Conservation (phyloP, 352 stramenopile genomes). For the Saprolegnia diclina region DNA sequence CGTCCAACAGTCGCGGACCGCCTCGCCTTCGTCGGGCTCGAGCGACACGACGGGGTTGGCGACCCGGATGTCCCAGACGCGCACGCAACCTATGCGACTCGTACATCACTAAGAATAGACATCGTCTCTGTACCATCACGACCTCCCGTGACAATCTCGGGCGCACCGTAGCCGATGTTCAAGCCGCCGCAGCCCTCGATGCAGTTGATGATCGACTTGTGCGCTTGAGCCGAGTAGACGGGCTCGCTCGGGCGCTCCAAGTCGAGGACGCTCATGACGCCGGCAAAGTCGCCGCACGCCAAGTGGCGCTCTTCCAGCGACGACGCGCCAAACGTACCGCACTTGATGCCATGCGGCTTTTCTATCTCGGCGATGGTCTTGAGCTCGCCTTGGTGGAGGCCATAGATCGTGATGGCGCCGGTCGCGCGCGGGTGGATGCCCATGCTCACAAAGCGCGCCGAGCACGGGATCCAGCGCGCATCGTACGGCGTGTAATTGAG, state of each 20-base stretch:
- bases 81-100: constrained; percentile 64
- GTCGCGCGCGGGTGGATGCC: constrained; percentile 92
- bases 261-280: constrained; percentile 79
- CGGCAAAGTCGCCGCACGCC: constrained; percentile 71
- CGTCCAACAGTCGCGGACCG: constrained; percentile 91
- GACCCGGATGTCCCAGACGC: constrained; percentile 93
- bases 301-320: constrained; percentile 84
- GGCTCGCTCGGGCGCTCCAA: constrained; percentile 70
- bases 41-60: constrained; percentile 89
- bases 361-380: constrained; percentile 62
- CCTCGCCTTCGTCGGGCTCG: constrained; percentile 76
- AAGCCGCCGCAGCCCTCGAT: constrained; percentile 93
- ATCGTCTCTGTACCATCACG: constrained; percentile 65
- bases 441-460: constrained; percentile 87
- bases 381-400: constrained; percentile 85
- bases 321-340: constrained; percentile 92
- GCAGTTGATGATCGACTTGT: constrained; percentile 92
- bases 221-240: constrained; percentile 86
- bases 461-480: constrained; percentile 93
- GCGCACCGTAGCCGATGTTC: constrained; percentile 83
- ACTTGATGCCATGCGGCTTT: constrained; percentile 92
- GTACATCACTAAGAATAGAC: neutral
- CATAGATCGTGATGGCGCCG: constrained; percentile 87
- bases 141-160: constrained; percentile 91
- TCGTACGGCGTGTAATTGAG: constrained; percentile 93